Conservation (phyloP, 1,284 basidiomycete species). For the Boletus coffeatus region DNA sequence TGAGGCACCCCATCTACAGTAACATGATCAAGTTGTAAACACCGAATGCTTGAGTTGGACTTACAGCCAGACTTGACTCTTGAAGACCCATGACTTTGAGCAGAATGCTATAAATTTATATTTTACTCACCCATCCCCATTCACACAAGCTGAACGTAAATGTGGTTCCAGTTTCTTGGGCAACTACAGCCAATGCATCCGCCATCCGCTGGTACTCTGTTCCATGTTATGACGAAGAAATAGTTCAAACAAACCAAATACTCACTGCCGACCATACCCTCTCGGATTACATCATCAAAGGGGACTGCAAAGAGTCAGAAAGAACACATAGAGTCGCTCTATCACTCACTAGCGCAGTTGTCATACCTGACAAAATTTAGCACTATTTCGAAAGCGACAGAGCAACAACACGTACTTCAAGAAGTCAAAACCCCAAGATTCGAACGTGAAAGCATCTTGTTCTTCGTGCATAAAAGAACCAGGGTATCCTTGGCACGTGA, state of each 20-base stretch:
- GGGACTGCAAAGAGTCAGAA: conserved; percentile 34
- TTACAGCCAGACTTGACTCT: conserved; percentile 55
- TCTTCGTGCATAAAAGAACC: conserved; percentile 28
- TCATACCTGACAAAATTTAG: conserved; percentile 39
- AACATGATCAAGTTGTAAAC: neutral
- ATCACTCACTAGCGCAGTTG: conserved; percentile 41
- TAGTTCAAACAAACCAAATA: conserved; percentile 6
- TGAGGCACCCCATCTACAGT: conserved; percentile 20
- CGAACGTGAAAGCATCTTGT: conserved; percentile 27
- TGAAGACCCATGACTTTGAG: conserved; percentile 20
- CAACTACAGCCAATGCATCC: conserved; percentile 42
- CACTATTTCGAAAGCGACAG: neutral
- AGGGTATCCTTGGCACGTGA: conserved; percentile 27
- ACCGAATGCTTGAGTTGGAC: conserved; percentile 34
- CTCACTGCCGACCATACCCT: conserved; percentile 52
- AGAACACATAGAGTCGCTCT: neutral
- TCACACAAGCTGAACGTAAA: conserved; percentile 49
- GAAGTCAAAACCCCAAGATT: conserved; percentile 54
- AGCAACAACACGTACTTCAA: conserved; percentile 41
- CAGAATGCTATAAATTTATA: neutral
- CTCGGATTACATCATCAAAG: conserved; percentile 44
- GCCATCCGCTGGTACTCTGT: conserved; percentile 50
- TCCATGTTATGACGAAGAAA: neutral
- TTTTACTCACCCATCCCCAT: conserved; percentile 48
- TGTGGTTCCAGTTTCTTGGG: conserved; percentile 39